phyloP scores from a whole-genome alignment of 2,329 filamentous ascomycete species.

The Triangularia setosa region DNA sequence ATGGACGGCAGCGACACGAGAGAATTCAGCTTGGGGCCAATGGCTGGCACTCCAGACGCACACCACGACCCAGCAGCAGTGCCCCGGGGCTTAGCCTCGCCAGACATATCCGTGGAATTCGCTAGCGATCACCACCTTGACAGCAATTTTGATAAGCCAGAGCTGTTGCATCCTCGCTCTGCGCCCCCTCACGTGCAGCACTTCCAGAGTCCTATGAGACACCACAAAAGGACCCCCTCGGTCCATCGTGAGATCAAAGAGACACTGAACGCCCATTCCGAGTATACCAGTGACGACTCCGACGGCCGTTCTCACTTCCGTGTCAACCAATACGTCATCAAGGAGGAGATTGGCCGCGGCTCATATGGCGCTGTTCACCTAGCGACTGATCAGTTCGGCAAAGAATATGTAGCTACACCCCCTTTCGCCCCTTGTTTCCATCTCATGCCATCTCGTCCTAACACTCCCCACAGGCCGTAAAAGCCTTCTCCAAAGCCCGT shows the following conservation, averaged over 20 bases:
- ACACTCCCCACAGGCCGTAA: slow-evolving; percentile 66
- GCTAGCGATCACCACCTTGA: slow-evolving; percentile 27
- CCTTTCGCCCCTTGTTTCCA: not conserved
- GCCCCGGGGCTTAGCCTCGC: slow-evolving; percentile 32
- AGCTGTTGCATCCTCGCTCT: slow-evolving; percentile 38
- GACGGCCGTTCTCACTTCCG: slow-evolving; percentile 78
- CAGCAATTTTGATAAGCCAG: slow-evolving; percentile 24
- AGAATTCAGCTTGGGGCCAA: slow-evolving; percentile 4
- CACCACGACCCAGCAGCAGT: slow-evolving; percentile 3
- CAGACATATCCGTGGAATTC: slow-evolving; percentile 38
- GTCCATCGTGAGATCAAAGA: slow-evolving; percentile 63
- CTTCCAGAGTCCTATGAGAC: slow-evolving; percentile 53
- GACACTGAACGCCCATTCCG: slow-evolving; percentile 83
- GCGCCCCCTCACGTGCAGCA: slow-evolving; percentile 38
- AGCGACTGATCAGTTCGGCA: slow-evolving; percentile 83
- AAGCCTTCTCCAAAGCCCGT: slow-evolving; percentile 93
- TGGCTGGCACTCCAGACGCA: slow-evolving; percentile 12
- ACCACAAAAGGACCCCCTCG: slow-evolving; percentile 55
- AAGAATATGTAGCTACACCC: slow-evolving; percentile 77
- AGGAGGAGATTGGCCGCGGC: slow-evolving; percentile 92
- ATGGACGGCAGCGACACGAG: slow-evolving; percentile 1
- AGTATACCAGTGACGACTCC: slow-evolving; percentile 79
- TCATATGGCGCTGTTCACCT: slow-evolving; percentile 93
- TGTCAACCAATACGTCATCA: slow-evolving; percentile 93
- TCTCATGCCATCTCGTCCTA: slow-evolving; percentile 17